phyloP scores from a whole-genome alignment of 2,329 filamentous ascomycete species.

The Xylariaceae sp. region DNA sequence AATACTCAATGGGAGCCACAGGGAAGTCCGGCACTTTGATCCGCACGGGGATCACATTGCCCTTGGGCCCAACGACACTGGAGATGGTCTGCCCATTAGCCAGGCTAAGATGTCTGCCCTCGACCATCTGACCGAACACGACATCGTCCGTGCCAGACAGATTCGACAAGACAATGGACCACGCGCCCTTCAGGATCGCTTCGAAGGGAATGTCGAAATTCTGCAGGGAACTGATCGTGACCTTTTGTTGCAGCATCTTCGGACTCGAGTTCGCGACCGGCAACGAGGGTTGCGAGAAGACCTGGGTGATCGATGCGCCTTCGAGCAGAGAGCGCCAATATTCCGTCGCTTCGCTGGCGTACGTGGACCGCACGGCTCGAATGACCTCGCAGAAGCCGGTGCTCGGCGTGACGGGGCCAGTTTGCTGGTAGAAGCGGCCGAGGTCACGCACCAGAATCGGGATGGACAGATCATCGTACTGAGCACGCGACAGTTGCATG shows the following conservation, averaged over 20 bases:
- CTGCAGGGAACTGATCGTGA: slow-evolving; percentile 38
- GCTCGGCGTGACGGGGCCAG: slow-evolving; percentile 31
- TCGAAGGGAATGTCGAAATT: slow-evolving; percentile 45
- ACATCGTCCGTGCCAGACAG: slow-evolving; percentile 47
- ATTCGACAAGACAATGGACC: slow-evolving; percentile 50
- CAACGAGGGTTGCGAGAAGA: slow-evolving; percentile 40
- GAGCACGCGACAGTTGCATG: slow-evolving; percentile 44
- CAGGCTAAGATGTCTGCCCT: slow-evolving; percentile 42
- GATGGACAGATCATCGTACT: slow-evolving; percentile 45
- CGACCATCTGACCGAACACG: slow-evolving; percentile 51
- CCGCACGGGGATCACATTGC: slow-evolving; percentile 46
- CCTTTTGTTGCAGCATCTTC: slow-evolving; percentile 38
- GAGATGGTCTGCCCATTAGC: slow-evolving; percentile 51
- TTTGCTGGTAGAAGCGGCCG: slow-evolving; percentile 40
- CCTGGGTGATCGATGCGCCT: slow-evolving; percentile 43
- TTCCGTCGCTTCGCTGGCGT: slow-evolving; percentile 36
- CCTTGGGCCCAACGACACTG: slow-evolving; percentile 43
- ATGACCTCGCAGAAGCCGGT: slow-evolving; percentile 47
- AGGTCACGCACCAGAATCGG: slow-evolving; percentile 46
- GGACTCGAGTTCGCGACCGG: slow-evolving; percentile 36
- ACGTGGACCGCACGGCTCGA: slow-evolving; percentile 36
- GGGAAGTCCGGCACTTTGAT: slow-evolving; percentile 41
- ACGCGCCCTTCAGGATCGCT: slow-evolving; percentile 52
- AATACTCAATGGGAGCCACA: slow-evolving; percentile 44
- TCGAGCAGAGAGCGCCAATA: slow-evolving; percentile 45